Evolutionary conservation across 208 protist genomes (phyloP), one percentile per base, ranked within the genome.

Genomic region (Wallacemonas sp.): DNA sequence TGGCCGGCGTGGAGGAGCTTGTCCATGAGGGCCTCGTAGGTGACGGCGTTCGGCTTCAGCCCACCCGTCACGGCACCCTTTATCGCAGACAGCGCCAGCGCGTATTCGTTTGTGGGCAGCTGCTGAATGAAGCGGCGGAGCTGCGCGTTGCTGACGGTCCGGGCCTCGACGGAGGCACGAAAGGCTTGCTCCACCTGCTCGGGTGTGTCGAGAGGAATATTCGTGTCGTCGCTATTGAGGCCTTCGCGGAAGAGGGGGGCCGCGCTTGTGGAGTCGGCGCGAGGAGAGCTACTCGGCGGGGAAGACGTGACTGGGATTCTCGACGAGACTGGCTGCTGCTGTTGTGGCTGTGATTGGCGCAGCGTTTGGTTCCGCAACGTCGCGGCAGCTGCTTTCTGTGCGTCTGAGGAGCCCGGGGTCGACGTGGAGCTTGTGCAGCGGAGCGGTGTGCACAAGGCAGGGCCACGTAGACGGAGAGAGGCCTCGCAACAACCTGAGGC

Each of bases 81-180:
- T 11, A 96, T 70, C 0, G 88, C 91, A 1, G 85, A 85, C 32
- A 89, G 36, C 0, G 74, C 86, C 27, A 93, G 49, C 1, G 62
- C 39, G 63, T 85, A 72, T 41, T 93, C 81, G 21, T 82, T 83
- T 23, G 74, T 47, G 12, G 61, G 58, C 36, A 90, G 68, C 16
- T 78, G 74, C 44, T 83, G 61, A 27, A 96, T 66, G 68, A 82
- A 96, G 23, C 74, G 74, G 2, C 91, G 83, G 30, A 96, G 61
- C 62, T 90, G 78, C 12, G 68, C 65, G 57, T 96, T 96, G 61
- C 88, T 82, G n/a, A 87, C 82, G 12, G 88, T 94, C 21, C 88
- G 85, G 1, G 81, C 87, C 57, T 65, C 30, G 38, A 96, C 91
- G 0, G 85, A 92, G 61, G 47, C 64, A 23, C 63, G 65, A 52